Conservation (phyloP, 768 basidiomycete species). For the Leccinum subgranulosum region DNA sequence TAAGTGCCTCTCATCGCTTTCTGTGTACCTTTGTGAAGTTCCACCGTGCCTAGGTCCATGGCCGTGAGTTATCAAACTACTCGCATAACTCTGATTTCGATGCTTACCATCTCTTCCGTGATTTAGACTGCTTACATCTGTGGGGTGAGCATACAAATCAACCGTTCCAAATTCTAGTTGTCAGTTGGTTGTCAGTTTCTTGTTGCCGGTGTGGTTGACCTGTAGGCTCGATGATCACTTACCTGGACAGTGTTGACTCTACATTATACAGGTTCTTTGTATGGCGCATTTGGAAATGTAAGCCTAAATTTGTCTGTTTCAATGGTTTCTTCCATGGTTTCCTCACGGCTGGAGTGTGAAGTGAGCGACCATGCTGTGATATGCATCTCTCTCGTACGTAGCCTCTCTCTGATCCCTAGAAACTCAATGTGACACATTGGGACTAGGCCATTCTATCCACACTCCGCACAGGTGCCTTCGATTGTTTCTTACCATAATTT, state of each 20-base stretch:
- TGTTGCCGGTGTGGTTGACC: slow-evolving; percentile 1
- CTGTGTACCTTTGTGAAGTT: not conserved
- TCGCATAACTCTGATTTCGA: not conserved
- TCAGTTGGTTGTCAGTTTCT: not conserved
- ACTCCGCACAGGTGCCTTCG: slow-evolving; percentile 5
- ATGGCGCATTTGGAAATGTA: slow-evolving; percentile 20
- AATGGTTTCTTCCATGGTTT: not conserved
- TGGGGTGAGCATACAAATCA: slow-evolving; percentile 3
- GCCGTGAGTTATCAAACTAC: not conserved
- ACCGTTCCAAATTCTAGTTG: not conserved
- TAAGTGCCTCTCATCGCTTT: not conserved
- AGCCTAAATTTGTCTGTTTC: not conserved
- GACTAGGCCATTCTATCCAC: slow-evolving; percentile 6
- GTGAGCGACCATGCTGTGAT: slow-evolving; percentile 10
- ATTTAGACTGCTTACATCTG: slow-evolving; percentile 5
- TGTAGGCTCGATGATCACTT: not conserved
- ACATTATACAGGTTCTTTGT: slow-evolving; percentile 11
- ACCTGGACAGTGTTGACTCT: not conserved
- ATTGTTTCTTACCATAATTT: not conserved
- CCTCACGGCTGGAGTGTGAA: not conserved
- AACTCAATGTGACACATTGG: not conserved
- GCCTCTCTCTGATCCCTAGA: not conserved
- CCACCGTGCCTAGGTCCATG: slow-evolving; percentile 5
- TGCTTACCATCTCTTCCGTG: not conserved
- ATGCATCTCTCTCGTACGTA: slow-evolving; percentile 12